Conservation (phyloP, 2,329 filamentous ascomycete species). For the Lachnellula subtilissima region DNA sequence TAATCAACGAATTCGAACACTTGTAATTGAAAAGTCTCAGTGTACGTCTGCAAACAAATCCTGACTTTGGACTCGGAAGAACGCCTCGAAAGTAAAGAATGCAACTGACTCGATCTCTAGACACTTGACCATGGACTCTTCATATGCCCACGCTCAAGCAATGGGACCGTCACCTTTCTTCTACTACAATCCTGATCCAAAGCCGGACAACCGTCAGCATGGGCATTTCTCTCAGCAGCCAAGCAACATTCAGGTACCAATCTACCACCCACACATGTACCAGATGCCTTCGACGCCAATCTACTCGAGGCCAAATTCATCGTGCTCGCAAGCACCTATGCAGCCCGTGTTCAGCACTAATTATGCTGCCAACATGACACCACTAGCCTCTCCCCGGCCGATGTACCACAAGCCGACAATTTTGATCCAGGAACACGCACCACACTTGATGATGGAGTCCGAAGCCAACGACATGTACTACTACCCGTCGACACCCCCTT, state of each 20-base stretch:
- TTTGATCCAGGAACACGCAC: slow-evolving; percentile 53
- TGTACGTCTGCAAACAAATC: slow-evolving; percentile 14
- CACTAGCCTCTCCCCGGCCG: slow-evolving; percentile 69
- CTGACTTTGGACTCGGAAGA: background rate
- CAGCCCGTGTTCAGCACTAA: slow-evolving; percentile 27
- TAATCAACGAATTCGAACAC: slow-evolving; percentile 15
- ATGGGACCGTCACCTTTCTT: slow-evolving; percentile 75
- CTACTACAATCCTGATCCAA: slow-evolving; percentile 79
- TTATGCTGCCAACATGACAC: slow-evolving; percentile 52
- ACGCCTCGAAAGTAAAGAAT: background rate
- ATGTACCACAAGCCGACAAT: slow-evolving; percentile 72
- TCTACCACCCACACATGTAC: slow-evolving; percentile 48
- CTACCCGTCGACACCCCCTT: slow-evolving; percentile 79
- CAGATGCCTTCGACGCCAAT: slow-evolving; percentile 58
- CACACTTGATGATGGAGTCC: slow-evolving; percentile 66
- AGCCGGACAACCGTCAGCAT: slow-evolving; percentile 67
- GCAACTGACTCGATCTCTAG: slow-evolving; percentile 3
- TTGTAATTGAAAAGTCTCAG: slow-evolving; percentile 4
- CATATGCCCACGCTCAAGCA: slow-evolving; percentile 40
- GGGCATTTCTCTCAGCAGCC: slow-evolving; percentile 66
- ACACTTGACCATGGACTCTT: slow-evolving; percentile 29
- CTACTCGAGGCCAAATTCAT: slow-evolving; percentile 62
- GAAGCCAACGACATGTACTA: slow-evolving; percentile 62
- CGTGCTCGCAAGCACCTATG: slow-evolving; percentile 54
- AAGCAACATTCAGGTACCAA: slow-evolving; percentile 42